Evolutionary conservation across 116 monocot species (phyloP).

Genomic region (Phalaenopsis hybrid): DNA sequence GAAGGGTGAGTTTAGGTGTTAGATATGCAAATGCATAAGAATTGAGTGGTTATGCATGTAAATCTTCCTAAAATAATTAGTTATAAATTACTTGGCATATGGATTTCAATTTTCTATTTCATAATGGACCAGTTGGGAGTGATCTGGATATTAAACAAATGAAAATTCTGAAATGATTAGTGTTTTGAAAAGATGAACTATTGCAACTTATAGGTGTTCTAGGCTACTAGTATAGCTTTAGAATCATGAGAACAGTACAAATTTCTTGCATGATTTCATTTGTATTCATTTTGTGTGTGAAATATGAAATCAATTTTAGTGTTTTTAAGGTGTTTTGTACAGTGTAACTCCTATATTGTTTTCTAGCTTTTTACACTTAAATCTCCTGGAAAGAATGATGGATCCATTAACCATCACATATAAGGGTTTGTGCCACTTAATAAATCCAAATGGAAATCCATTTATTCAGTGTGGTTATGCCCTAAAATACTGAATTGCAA

Average conservation of each 20-base stretch:
- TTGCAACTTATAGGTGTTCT: not conserved
- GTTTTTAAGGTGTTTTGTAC: too few relatives aligned
- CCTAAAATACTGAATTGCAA: not conserved
- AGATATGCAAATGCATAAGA: too few relatives aligned
- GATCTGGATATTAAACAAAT: not conserved
- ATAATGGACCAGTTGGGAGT: not conserved
- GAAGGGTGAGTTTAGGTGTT: too few relatives aligned
- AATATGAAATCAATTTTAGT: too few relatives aligned
- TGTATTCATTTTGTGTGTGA: not conserved
- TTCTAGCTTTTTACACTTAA: not conserved
- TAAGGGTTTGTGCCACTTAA: not conserved
- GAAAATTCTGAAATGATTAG: not conserved
- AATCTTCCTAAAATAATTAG: too few relatives aligned
- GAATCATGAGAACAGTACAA: not conserved
- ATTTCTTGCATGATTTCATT: not conserved
- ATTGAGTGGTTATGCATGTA: too few relatives aligned
- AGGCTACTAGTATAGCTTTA: not conserved
- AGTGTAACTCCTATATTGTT: too few relatives aligned
- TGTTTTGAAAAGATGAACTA: not conserved
- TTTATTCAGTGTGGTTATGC: not conserved
- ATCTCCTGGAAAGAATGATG: not conserved
- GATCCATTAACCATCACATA: not conserved
- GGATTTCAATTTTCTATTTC: not conserved
- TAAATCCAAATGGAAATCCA: not conserved
- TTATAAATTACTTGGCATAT: too few relatives aligned